Conservation (phyloP, 352 stramenopile genomes). For the Hyphochytrium catenoides region DNA sequence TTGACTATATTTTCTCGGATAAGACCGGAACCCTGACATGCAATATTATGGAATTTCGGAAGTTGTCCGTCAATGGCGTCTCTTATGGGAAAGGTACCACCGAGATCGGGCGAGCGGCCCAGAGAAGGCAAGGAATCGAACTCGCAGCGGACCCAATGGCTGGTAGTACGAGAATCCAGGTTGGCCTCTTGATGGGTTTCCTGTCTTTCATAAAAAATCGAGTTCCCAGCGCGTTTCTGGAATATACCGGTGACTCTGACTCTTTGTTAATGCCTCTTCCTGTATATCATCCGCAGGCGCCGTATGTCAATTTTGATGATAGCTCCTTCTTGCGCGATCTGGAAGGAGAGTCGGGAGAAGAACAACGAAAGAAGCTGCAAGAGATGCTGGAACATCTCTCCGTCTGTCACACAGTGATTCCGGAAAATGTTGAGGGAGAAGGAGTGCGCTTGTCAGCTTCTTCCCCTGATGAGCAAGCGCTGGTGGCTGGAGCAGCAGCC, state of each 20-base stretch:
- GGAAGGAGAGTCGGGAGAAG: slow-evolving; percentile 15
- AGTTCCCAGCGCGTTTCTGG: slow-evolving; percentile 7
- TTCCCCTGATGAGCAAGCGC: slow-evolving; percentile 64
- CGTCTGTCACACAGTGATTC: slow-evolving; percentile 90
- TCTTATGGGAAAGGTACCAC: slow-evolving; percentile 70
- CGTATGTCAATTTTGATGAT: slow-evolving; percentile 66
- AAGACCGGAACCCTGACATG: slow-evolving; percentile 86
- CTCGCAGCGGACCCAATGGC: slow-evolving; percentile 9
- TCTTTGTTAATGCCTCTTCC: slow-evolving; percentile 17
- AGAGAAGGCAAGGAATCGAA: slow-evolving; percentile 18
- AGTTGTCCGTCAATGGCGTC: slow-evolving; percentile 78
- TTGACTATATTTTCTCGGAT: slow-evolving; percentile 77
- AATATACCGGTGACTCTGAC: slow-evolving; percentile 5
- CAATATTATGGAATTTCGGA: slow-evolving; percentile 92
- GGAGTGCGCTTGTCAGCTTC: slow-evolving; percentile 62
- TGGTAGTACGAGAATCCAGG: no score
- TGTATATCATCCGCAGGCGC: no score
- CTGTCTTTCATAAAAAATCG: not conserved
- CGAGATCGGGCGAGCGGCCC: slow-evolving; percentile 43
- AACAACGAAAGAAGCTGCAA: slow-evolving; percentile 23
- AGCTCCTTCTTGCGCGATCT: slow-evolving; percentile 30
- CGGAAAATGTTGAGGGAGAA: slow-evolving; percentile 71
- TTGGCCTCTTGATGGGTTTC: no score
- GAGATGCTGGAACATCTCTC: slow-evolving; percentile 62
- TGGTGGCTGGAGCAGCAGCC: slow-evolving; percentile 45